Evolutionary conservation across 1,139 yeast species (phyloP).

Genomic region (Debaryomycetaceae sp.): DNA sequence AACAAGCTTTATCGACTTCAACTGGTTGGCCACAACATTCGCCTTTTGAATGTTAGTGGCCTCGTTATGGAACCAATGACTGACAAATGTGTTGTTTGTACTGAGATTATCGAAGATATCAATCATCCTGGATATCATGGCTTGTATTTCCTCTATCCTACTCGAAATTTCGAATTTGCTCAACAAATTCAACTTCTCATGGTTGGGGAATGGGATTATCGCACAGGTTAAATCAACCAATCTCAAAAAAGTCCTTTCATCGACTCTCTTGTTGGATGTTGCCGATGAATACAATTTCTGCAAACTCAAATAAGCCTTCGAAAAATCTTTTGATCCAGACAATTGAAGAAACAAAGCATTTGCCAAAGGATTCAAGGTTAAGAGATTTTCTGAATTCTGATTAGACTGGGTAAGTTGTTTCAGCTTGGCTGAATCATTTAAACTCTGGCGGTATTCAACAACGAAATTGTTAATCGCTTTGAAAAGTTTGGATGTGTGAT

Average conservation of each 20-base stretch:
- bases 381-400: slow-evolving; percentile 25
- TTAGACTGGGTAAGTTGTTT: slow-evolving; percentile 6
- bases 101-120: slow-evolving; percentile 32
- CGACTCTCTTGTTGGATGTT: slow-evolving; percentile 17
- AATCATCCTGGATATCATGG: slow-evolving; percentile 31
- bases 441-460: slow-evolving; percentile 33
- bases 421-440: slow-evolving; percentile 9
- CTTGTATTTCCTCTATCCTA: slow-evolving; percentile 30
- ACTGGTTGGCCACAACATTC: slow-evolving; percentile 56
- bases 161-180: slow-evolving; percentile 27
- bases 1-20: slow-evolving; percentile 52
- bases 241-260: slow-evolving; percentile 33
- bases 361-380: slow-evolving; percentile 60
- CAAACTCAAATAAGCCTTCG: slow-evolving; percentile 38
- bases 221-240: slow-evolving; percentile 56
- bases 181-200: slow-evolving; percentile 44
- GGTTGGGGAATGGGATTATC: slow-evolving; percentile 54
- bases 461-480: slow-evolving; percentile 41
- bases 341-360: slow-evolving; percentile 55
- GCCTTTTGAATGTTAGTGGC: slow-evolving; percentile 54
- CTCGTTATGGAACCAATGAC: slow-evolving; percentile 47
- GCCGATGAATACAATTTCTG: slow-evolving; percentile 29
- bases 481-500: slow-evolving; percentile 28
- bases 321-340: slow-evolving; percentile 44
- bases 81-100: slow-evolving; percentile 32